Evolutionary conservation across 75 land plant species (phyloP).

Genomic region (Pinus tabuliformis): DNA sequence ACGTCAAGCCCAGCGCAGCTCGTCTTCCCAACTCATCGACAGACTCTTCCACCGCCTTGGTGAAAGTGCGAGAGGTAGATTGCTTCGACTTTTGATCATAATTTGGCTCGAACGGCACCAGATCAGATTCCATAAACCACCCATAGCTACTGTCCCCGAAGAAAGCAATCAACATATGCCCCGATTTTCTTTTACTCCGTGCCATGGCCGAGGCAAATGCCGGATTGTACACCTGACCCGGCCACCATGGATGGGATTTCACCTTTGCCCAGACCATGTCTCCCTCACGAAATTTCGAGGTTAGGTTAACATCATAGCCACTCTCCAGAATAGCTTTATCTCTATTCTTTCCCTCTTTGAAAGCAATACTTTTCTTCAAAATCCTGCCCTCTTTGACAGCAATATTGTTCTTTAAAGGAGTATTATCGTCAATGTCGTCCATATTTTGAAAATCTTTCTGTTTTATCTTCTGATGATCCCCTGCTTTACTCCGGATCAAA

Average conservation of each 20-base stretch:
- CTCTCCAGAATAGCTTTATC: background rate
- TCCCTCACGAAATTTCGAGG: conserved; percentile 29
- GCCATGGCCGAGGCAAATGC: conserved; percentile 47
- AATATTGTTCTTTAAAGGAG: background rate
- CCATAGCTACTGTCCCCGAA: conserved; percentile 83
- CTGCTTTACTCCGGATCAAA: background rate
- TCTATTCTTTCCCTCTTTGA: background rate
- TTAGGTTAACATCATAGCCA: background rate
- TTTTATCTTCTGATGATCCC: too few relatives aligned
- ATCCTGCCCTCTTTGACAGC: background rate
- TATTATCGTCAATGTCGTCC: background rate
- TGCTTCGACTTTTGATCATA: conserved; percentile 58
- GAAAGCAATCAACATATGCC: conserved; percentile 67
- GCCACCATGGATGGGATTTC: conserved; percentile 90
- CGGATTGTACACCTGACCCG: conserved; percentile 60
- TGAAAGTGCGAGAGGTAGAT: conserved; percentile 29
- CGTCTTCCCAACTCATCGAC: conserved; percentile 61
- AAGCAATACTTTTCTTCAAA: background rate
- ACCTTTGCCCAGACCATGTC: conserved; percentile 92
- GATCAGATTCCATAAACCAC: conserved; percentile 68
- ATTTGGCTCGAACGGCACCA: conserved; percentile 53
- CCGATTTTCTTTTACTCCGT: conserved; percentile 35
- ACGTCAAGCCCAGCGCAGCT: conserved; percentile 43
- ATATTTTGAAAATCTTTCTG: too few relatives aligned
- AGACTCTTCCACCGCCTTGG: conserved; percentile 73